Evolutionary conservation across 768 basidiomycete genomes (phyloP).

Genomic region (Imleria badia): DNA sequence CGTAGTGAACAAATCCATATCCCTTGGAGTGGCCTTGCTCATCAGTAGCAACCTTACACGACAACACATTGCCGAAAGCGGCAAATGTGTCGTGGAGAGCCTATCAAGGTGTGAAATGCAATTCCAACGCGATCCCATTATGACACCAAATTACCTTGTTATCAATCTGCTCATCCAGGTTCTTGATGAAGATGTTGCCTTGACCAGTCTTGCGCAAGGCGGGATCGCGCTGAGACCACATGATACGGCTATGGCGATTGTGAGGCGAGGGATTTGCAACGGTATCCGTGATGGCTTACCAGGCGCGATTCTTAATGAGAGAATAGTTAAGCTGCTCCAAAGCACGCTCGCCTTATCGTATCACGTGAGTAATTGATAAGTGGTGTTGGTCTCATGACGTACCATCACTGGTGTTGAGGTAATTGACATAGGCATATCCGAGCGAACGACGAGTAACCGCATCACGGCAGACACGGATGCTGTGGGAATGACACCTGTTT

Average conservation of each 20-base stretch:
- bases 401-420: conserved; percentile 94
- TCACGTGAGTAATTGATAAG: neutral
- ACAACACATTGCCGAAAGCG: conserved; percentile 97
- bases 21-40: conserved; percentile 95
- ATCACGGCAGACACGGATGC: conserved; percentile 99
- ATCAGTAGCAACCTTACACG: conserved; percentile 98
- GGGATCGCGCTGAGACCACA: conserved; percentile 99
- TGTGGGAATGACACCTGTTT: conserved; percentile 26
- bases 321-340: conserved; percentile 99
- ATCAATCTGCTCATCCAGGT: conserved; percentile 94
- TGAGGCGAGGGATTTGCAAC: neutral
- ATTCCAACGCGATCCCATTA: neutral
- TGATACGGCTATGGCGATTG: conserved; percentile 74
- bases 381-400: conserved; percentile 24
- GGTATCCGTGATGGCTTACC: conserved; percentile 48
- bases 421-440: conserved; percentile 99
- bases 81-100: conserved; percentile 99
- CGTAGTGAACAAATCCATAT: conserved; percentile 99
- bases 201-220: conserved; percentile 99
- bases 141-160: conserved; percentile 67
- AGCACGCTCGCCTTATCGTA: conserved; percentile 82
- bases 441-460: conserved; percentile 99
- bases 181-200: conserved; percentile 99
- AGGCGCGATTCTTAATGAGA: conserved; percentile 95
- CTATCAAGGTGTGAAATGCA: conserved; percentile 37